Conservation (phyloP, 768 basidiomycete genomes). For the Russula abietina region DNA sequence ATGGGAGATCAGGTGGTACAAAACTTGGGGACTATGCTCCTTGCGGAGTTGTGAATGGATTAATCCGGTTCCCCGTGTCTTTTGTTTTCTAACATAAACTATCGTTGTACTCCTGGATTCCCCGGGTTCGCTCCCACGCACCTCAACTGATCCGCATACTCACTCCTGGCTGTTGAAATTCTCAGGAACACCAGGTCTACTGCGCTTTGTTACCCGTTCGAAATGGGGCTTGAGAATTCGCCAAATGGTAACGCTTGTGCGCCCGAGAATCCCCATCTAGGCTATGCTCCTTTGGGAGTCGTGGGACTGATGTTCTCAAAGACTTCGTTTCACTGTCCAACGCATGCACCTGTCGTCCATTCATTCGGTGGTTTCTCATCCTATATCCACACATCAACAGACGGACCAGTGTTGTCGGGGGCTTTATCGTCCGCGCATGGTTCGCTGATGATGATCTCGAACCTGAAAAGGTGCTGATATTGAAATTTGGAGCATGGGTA, state of each 20-base stretch:
- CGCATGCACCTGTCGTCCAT: background rate
- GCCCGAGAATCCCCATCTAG: background rate
- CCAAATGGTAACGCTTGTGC: background rate
- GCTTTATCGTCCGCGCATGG: background rate
- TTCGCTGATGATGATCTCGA: background rate
- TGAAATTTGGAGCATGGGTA: background rate
- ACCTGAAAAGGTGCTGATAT: background rate
- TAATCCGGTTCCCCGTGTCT: background rate
- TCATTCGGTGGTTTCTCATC: background rate
- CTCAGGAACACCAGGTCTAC: background rate
- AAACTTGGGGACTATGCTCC: constrained; percentile 88
- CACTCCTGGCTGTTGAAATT: constrained; percentile 6
- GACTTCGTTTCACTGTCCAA: background rate
- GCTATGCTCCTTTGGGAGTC: background rate
- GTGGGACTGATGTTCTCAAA: background rate
- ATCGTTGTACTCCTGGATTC: background rate
- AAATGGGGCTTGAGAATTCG: background rate
- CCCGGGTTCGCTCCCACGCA: background rate
- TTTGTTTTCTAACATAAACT: constrained; percentile 8
- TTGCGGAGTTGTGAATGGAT: constrained; percentile 71
- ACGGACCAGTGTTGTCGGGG: background rate
- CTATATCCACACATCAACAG: background rate
- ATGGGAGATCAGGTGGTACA: constrained; percentile 98
- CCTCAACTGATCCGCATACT: background rate
- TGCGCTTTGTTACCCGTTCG: background rate